Percentiles rank a stretch among this genome's conserved stretches.
Evolutionary conservation across 352 stramenopile genomes (phyloP).

Genomic region (Phytophthora hybrid): DNA sequence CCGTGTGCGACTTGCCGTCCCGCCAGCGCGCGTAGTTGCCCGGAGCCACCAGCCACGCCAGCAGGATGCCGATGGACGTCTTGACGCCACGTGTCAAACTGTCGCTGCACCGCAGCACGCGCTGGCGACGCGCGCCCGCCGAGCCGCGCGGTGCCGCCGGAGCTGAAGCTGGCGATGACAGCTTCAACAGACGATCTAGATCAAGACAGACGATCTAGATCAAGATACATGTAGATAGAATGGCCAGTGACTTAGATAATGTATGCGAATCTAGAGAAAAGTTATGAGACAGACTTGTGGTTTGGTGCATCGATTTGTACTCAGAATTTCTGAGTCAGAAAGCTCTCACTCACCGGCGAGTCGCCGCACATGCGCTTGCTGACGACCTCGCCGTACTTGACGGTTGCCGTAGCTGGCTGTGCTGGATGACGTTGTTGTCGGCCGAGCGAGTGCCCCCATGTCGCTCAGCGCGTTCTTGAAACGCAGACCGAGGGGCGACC

Average conservation of each 20-base stretch:
- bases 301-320: background rate
- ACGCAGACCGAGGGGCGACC: no score
- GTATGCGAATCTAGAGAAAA: slow-evolving; percentile 19
- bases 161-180: slow-evolving; percentile 23
- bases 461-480: no score
- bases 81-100: slow-evolving; percentile 67
- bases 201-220: background rate
- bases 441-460: no score
- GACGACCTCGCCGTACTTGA: no score
- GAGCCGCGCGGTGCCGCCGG: background rate
- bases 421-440: no score
- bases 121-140: slow-evolving; percentile 49
- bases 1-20: slow-evolving; percentile 69
- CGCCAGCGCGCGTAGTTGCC: slow-evolving; percentile 76
- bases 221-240: background rate
- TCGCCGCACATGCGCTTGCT: no score
- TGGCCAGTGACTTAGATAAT: slow-evolving; percentile 11
- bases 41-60: slow-evolving; percentile 60
- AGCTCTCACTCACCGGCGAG: no score
- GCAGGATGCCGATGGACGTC: slow-evolving; percentile 73
- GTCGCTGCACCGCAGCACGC: slow-evolving; percentile 83
- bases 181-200: background rate
- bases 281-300: background rate
- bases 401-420: no score
- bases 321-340: no score